Conservation (phyloP, 257 asterid genomes). For the Striga asiatica region DNA sequence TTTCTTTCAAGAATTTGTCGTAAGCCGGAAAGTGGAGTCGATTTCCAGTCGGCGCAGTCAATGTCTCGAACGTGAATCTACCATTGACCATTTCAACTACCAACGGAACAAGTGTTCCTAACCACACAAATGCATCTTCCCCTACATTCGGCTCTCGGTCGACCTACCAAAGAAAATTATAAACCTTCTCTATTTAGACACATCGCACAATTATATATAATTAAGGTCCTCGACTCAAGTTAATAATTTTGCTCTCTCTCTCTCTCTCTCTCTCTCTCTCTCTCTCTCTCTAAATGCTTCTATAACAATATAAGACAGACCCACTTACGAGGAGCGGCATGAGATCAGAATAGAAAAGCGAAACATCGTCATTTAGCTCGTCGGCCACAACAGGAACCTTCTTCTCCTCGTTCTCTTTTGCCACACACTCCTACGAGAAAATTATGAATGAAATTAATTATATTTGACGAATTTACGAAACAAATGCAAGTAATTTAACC, state of each 20-base stretch:
- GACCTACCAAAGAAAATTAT: slow-evolving; percentile 32
- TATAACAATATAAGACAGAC: neutral
- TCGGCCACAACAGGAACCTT: slow-evolving; percentile 14
- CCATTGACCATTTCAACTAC: slow-evolving; percentile 63
- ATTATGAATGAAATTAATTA: too few species aligned
- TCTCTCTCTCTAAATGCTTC: neutral
- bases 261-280: too few species aligned
- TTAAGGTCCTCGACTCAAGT: too few species aligned
- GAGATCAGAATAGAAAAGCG: slow-evolving; percentile 82
- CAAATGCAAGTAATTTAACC: too few species aligned
- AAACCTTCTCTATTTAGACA: neutral
- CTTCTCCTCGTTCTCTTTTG: slow-evolving; percentile 56
- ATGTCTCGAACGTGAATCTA: slow-evolving; percentile 73
- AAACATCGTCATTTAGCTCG: slow-evolving; percentile 47
- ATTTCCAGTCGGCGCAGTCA: slow-evolving; percentile 56
- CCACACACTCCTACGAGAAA: slow-evolving; percentile 52
- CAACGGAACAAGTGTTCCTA: slow-evolving; percentile 54
- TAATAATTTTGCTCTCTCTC: too few species aligned
- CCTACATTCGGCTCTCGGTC: slow-evolving; percentile 48
- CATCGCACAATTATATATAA: too few species aligned
- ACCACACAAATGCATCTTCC: slow-evolving; percentile 78
- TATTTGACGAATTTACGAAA: too few species aligned
- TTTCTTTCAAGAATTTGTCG: slow-evolving; percentile 64
- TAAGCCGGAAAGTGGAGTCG: slow-evolving; percentile 80
- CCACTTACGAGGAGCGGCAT: slow-evolving; percentile 83